These are phyloP conservation scores for Eucalyptus guilfoylei DNA, from an alignment of 345 rosid species.

Conservation along the genomic window DNA sequence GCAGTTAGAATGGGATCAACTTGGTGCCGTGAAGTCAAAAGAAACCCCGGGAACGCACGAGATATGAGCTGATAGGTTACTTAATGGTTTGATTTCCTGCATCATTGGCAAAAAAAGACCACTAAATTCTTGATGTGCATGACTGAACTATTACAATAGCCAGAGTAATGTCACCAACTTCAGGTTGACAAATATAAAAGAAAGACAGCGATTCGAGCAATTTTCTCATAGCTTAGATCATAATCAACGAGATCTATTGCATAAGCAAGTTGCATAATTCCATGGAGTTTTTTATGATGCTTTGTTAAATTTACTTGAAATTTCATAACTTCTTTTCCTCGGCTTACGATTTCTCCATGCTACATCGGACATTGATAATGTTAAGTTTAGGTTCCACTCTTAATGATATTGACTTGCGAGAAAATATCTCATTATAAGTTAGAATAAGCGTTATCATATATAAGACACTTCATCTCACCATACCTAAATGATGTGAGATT, in stretches of 20 bases:
- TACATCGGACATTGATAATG: no score
- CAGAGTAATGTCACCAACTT: not conserved
- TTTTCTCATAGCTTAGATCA: not conserved
- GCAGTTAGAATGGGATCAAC: not conserved
- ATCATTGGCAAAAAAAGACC: not conserved
- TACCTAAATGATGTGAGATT: no score
- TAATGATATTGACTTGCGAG: no score
- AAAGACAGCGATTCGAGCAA: not conserved
- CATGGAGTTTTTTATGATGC: not conserved
- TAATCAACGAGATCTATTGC: not conserved
- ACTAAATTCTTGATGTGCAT: not conserved
- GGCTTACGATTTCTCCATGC: not conserved
- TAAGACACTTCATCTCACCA: no score
- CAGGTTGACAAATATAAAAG: not conserved
- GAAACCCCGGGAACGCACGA: not conserved
- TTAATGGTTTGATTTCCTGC: not conserved
- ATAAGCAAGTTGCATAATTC: not conserved
- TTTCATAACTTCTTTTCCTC: not conserved
- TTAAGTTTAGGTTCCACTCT: no score
- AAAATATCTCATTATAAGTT: no score
- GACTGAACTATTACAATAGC: not conserved
- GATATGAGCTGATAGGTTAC: not conserved
- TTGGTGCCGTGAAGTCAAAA: not conserved
- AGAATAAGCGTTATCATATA: accelerated
- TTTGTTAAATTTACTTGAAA: not conserved